A percentile compares a stretch with the other conserved stretches of the same genome.
Evolutionary conservation across 768 basidiomycete species (phyloP).

Genomic region (Tylopilus felleus): DNA sequence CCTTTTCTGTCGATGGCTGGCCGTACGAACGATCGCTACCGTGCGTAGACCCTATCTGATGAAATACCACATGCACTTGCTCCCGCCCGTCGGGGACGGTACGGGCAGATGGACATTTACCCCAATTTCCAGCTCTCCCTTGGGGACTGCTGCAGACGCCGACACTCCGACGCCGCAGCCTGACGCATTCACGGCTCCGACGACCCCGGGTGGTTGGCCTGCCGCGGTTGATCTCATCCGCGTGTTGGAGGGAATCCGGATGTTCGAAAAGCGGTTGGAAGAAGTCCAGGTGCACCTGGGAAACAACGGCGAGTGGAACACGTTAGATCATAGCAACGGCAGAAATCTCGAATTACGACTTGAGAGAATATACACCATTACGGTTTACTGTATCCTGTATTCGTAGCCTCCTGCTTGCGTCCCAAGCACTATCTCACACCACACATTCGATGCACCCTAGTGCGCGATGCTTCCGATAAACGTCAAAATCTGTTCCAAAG

Average conservation of each 20-base stretch:
- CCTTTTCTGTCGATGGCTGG: neutral
- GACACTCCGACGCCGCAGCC: too few species aligned
- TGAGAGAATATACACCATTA: neutral
- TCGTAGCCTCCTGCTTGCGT: neutral
- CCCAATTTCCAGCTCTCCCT: too few species aligned
- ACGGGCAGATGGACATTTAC: too few species aligned
- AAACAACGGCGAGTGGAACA: too few species aligned
- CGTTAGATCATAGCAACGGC: too few species aligned
- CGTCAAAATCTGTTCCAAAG: slow-evolving; percentile 69
- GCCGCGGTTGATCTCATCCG: slow-evolving; percentile 19
- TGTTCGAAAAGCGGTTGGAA: too few species aligned
- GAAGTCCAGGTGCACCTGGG: too few species aligned
- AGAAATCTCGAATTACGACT: neutral
- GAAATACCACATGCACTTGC: slow-evolving; percentile 76
- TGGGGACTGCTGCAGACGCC: too few species aligned
- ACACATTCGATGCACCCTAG: neutral
- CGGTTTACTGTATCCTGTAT: neutral
- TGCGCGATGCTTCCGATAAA: slow-evolving; percentile 83
- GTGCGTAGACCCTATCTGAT: too few species aligned
- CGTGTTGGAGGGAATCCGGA: too few species aligned
- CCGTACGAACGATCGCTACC: too few species aligned
- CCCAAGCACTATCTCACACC: neutral
- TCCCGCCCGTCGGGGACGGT: too few species aligned
- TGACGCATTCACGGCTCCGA: neutral
- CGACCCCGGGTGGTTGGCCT: neutral